Evolutionary conservation across 2,329 filamentous ascomycete species (phyloP), one percentile per base, ranked within the genome.

Genomic region (Aspergillus alliaceus): DNA sequence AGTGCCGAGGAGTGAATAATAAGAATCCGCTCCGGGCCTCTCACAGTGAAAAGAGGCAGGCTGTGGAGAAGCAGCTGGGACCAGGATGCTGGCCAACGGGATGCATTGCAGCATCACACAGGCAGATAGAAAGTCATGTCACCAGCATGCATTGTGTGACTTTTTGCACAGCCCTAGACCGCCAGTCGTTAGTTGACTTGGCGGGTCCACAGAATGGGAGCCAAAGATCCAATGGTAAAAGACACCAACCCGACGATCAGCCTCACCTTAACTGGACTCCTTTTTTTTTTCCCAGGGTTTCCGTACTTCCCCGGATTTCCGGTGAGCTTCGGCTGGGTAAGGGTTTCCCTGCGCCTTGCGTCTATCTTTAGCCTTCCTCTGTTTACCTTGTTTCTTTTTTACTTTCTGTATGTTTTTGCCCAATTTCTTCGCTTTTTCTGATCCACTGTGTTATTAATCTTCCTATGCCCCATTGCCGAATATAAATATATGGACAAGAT

Each of bases 171-270:
- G 44, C 44, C 44, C 44, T 48, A 48, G 14, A 47, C 44, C 44
- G 44, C 44, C 44, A 47, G 44, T 31, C 27, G n/a, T 29, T 47
- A 47, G 44, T 47, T 31, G 42, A 47, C 44, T 47, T 47, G 44
- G 44, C 44, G 25, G 18, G 15, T 47, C 44, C 44, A 47, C 44
- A 22, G 42, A 47, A 14, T 47, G 14, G 24, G 44, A 31, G n/a
- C 3, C 5, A 31, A 42, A 18, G 15, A 18, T 47, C 44, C 44
- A 47, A 47, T 47, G 25, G 44, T 47, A n/a, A 27, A 47, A 29
- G 27, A 47, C 12, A 18, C 15, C 25, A 47, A 47, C 25, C 44
- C 27, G 44, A 29, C 24, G 44, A 47, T 47, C 44, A 47, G 44
- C 44, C 44, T 47, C 25, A 47, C 44, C 44, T 47, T 47, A 47